phyloP scores from a whole-genome alignment of 805 yeast species.

The Schwanniomyces vanrijiae region DNA sequence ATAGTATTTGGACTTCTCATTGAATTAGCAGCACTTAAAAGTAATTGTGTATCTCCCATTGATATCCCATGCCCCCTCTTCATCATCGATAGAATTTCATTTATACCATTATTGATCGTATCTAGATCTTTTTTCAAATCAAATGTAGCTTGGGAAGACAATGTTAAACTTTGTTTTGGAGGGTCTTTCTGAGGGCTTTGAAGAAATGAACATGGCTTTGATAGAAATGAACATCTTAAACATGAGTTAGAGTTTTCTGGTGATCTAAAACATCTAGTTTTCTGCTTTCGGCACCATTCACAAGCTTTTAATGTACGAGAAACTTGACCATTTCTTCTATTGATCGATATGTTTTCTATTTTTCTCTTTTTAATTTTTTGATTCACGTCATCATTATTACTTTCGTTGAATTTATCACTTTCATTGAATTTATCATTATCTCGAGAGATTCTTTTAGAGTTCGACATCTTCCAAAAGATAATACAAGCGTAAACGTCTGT shows the following conservation, averaged over 20 bases:
- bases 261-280: conserved; percentile 62
- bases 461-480: neutral
- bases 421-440: too few relatives aligned
- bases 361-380: neutral
- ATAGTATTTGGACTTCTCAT: conserved; percentile 15
- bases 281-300: conserved; percentile 52
- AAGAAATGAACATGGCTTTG: conserved; percentile 53
- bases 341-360: neutral
- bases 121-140: conserved; percentile 21
- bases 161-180: neutral
- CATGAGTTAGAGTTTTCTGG: conserved; percentile 48
- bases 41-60: conserved; percentile 22
- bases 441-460: neutral
- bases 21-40: conserved; percentile 26
- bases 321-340: conserved; percentile 25
- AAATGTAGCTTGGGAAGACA: neutral
- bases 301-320: conserved; percentile 55
- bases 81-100: conserved; percentile 30
- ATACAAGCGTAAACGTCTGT: neutral
- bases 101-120: conserved; percentile 33
- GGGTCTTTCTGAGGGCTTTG: neutral
- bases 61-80: conserved; percentile 10
- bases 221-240: conserved; percentile 57
- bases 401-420: too few relatives aligned
- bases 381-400: neutral